These are phyloP conservation scores for Aaosphaeria pasadenensis DNA, from an alignment of 2,329 filamentous ascomycete genomes.

Conservation along the genomic window DNA sequence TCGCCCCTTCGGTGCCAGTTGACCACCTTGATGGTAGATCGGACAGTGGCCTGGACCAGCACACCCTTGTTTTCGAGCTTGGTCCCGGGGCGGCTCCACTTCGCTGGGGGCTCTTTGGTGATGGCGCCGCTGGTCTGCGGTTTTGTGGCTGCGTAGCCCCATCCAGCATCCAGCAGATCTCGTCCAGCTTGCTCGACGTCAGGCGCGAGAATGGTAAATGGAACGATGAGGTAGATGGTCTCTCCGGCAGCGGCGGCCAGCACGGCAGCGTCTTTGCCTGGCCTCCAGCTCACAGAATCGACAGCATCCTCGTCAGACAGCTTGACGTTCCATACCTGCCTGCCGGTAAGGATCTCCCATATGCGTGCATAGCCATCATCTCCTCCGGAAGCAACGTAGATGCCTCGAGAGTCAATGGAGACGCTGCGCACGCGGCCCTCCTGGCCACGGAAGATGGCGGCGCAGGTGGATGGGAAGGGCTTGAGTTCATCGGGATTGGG, in stretches of 20 bases:
- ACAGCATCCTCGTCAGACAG: constrained; percentile 76
- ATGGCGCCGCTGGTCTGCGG: constrained; percentile 50
- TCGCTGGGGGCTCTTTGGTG: constrained; percentile 72
- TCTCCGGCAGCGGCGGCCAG: constrained; percentile 83
- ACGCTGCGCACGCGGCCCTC: constrained; percentile 83
- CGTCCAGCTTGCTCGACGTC: constrained; percentile 72
- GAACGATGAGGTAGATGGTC: constrained; percentile 80
- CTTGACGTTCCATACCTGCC: constrained; percentile 81
- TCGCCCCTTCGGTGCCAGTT: constrained; percentile 93
- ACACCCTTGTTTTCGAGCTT: constrained; percentile 76
- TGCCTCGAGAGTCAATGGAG: constrained; percentile 78
- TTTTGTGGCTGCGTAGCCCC: constrained; percentile 79
- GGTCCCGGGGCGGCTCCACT: constrained; percentile 77
- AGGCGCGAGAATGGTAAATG: constrained; percentile 62
- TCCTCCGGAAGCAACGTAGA: constrained; percentile 86
- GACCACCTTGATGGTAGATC: constrained; percentile 79
- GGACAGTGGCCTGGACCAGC: constrained; percentile 75
- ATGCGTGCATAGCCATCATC: constrained; percentile 91
- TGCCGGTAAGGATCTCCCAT: constrained; percentile 83
- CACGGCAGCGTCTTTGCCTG: constrained; percentile 74
- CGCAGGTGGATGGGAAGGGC: constrained; percentile 88
- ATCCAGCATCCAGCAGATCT: constrained; percentile 81
- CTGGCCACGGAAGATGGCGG: constrained; percentile 84
- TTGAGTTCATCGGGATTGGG: constrained; percentile 90
- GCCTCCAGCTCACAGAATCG: constrained; percentile 85